Base-by-base conservation (phyloP, 2,329 filamentous ascomycete genomes). In the Aspergillus neotritici region DNA sequence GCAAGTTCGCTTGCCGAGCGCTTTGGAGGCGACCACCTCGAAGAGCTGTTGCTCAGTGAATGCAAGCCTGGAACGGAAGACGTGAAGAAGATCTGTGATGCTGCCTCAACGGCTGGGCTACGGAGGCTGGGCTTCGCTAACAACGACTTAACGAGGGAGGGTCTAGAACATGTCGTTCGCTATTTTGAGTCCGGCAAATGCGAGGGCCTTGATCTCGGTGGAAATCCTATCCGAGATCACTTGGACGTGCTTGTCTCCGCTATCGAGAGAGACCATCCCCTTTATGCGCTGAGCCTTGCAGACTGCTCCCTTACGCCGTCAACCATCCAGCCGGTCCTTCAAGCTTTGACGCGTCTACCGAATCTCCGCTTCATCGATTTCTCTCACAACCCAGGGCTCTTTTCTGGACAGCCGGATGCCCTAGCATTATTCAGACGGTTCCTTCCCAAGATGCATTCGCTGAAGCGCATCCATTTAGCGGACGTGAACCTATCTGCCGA, bases 291-390 rank as follows among this genome's bases (percentile, higher is more conserved):
- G 40, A 91, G 88, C 63, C 68, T 98, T 49, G 87, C 89, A 1
- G 84, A 89, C 55, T 96, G 90, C 68, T 87, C 87, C 44, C 72
- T 98, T 42, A 80, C 78, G 4, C 83, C 88, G 0, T 74, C 79
- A 1, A 82, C 84, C 9, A 71, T 97, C 15, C 84, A 79, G 64
- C 79, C 80, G 41, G 73, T 97, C 10, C 76, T 97, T 39, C 87
- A 88, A 4, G 80, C 80, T 5, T 68, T 97, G 41, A 74, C 78
- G 17, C 80, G 76, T 52, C 71, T 96, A 43, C 75, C 76, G 2
- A 79, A 84, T 50, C 84, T 96, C 60, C 82, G 86, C 14, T 96
- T 96, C 61, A 80, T 98, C 46, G 93, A 97, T 62, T 73, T 98
- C 30, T 95, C 88, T 4, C 88, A 95, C 58, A 97, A 97, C 55